Evolutionary conservation across 345 rosid species (phyloP), one percentile per base, ranked within the genome.

Genomic region (Bruguiera parviflora): DNA sequence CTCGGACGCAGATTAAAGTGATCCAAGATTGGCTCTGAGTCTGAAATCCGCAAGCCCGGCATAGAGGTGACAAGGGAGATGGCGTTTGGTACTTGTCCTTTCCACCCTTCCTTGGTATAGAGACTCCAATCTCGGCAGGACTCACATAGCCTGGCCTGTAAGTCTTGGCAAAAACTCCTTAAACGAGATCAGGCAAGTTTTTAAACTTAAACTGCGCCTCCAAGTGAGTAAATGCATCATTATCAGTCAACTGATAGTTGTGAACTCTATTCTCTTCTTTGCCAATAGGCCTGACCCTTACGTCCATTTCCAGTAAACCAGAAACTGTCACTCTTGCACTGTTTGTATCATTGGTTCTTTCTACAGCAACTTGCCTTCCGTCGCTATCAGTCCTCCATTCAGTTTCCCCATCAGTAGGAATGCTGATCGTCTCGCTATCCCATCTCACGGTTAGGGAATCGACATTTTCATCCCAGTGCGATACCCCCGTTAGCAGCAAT

Each of bases 91-190:
- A 89, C 72, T 86, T 84, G 74, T 84, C 84, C 64, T 84, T 85
- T 0, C 97, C 95, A 22, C 91, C 92, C 91, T 84, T 84, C 73
- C 84, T 76, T 7, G 91, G 97, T 95, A 87, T 89, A 0, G 88
- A 80, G 4, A 87, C 89, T 5, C 89, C 95, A n/a, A 55, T 67
- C 82, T 76, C 87, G 35, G 81, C 91, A 6, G 89, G 86, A 55
- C 91, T 88, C 15, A 82, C 85, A 61, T 84, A 91, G 1, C 63
- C 84, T 2, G 87, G 89, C 83, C 76, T 60, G 71, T 91, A 86
- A 33, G 92, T 89, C 78, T 89, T 82, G 19, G 91, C 97, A 67
- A 91, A 27, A 49, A 91, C 91, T 1, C 95, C 95, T 65, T 88
- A 92, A 2, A 86, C 89, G 1, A 65, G 53, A 68, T 87, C 88